These are phyloP conservation scores for Exophiala phaeomuriformis DNA, from an alignment of 2,329 filamentous ascomycete genomes.

Conservation along the genomic window DNA sequence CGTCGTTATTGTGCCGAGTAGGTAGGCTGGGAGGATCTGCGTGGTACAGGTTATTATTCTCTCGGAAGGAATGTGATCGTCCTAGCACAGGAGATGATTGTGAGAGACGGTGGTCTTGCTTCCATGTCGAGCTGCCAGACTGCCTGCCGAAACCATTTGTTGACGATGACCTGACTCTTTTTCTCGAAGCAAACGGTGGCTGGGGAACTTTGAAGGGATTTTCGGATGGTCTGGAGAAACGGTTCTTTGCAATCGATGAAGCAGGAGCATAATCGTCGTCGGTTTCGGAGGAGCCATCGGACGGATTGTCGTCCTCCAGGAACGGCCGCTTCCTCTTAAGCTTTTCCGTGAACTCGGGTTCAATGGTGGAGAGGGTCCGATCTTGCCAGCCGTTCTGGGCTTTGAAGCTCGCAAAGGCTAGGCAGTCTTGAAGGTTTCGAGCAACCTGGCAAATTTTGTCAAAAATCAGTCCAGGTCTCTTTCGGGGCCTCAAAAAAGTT, in stretches of 20 bases:
- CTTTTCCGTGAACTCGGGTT: slow-evolving; percentile 74
- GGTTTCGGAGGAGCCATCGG: slow-evolving; percentile 78
- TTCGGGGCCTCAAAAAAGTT: slow-evolving; percentile 1
- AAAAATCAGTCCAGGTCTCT: slow-evolving; percentile 22
- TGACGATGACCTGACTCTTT: slow-evolving; percentile 64
- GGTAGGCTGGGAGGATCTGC: slow-evolving; percentile 62
- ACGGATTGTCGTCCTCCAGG: slow-evolving; percentile 68
- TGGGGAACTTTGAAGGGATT: slow-evolving; percentile 39
- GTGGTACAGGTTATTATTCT: slow-evolving; percentile 70
- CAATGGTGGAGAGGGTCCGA: slow-evolving; percentile 75
- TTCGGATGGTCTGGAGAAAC: slow-evolving; percentile 27
- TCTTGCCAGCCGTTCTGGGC: slow-evolving; percentile 93
- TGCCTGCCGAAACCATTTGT: slow-evolving; percentile 48
- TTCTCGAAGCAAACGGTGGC: slow-evolving; percentile 44
- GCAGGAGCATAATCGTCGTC: slow-evolving; percentile 58
- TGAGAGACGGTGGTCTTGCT: slow-evolving; percentile 64
- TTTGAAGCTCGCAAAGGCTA: slow-evolving; percentile 95
- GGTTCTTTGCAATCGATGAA: slow-evolving; percentile 58
- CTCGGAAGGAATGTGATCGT: slow-evolving; percentile 57
- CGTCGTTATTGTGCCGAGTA: slow-evolving; percentile 27
- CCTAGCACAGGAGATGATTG: slow-evolving; percentile 83
- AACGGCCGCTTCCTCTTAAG: slow-evolving; percentile 62
- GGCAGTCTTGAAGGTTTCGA: slow-evolving; percentile 80
- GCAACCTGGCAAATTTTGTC: slow-evolving; percentile 62
- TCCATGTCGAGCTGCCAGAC: slow-evolving; percentile 59